Conservation (phyloP, 129 eudicot genomes). For the Escallonia herrerae region DNA sequence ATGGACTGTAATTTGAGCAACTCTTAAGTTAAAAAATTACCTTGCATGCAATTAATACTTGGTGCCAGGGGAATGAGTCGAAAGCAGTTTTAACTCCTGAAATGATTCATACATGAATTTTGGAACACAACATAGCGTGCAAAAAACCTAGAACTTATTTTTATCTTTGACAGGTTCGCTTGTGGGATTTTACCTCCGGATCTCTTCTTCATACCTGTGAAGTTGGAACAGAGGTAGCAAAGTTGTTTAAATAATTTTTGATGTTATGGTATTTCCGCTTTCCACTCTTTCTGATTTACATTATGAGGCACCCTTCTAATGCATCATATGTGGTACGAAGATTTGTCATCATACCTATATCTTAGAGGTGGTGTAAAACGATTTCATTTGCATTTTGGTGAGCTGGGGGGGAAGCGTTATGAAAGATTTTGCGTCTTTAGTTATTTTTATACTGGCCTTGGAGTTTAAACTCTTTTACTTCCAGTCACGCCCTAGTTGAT, state of each 20-base stretch:
- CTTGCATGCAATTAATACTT: neutral
- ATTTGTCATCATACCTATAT: too few relatives aligned
- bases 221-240: constrained; percentile 70
- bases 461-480: neutral
- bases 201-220: constrained; percentile 81
- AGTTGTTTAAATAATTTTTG: neutral
- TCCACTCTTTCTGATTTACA: too few relatives aligned
- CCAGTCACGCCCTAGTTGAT: neutral
- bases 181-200: constrained; percentile 82
- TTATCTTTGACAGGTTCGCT: constrained; percentile 63
- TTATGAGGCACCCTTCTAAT: too few relatives aligned
- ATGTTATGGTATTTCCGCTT: neutral
- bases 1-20: neutral
- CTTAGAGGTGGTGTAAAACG: too few relatives aligned
- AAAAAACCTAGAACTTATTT: neutral
- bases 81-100: too few relatives aligned
- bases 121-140: too few relatives aligned
- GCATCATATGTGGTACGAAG: too few relatives aligned
- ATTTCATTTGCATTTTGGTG: neutral
- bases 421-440: neutral
- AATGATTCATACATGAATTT: too few relatives aligned
- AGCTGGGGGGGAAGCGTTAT: too few relatives aligned
- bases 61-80: neutral
- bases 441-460: neutral
- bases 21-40: neutral